Conservation (phyloP, 2,329 filamentous ascomycete species). For the Sclerotinia borealis region DNA sequence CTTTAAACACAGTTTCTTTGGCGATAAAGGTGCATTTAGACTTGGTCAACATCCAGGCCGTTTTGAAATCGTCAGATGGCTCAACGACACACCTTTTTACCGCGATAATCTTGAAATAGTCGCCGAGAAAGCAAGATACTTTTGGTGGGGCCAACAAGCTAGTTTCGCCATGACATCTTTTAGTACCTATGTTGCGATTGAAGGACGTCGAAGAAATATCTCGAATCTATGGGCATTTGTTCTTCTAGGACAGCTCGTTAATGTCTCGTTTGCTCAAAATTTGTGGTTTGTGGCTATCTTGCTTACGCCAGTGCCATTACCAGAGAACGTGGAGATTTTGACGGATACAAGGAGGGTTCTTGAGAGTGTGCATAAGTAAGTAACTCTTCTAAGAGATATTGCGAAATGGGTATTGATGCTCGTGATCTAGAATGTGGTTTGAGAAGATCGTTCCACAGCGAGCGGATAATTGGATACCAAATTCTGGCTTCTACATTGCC, state of each 20-base stretch:
- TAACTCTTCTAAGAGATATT: neutral
- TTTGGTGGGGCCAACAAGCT: conserved; percentile 59
- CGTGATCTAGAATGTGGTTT: conserved; percentile 31
- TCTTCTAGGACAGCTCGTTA: conserved; percentile 52
- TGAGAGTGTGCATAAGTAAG: conserved; percentile 5
- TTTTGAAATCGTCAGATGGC: conserved; percentile 27
- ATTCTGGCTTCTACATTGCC: conserved; percentile 34
- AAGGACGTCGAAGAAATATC: conserved; percentile 53
- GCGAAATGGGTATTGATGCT: neutral
- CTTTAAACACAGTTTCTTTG: conserved; percentile 26
- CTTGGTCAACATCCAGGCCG: conserved; percentile 30
- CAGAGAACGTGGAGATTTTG: conserved; percentile 27
- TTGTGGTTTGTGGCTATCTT: conserved; percentile 56
- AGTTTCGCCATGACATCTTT: conserved; percentile 49
- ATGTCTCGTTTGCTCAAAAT: conserved; percentile 56
- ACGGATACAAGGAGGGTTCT: conserved; percentile 10
- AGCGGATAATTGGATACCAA: conserved; percentile 40
- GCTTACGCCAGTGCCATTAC: conserved; percentile 46
- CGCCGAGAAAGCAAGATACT: conserved; percentile 47
- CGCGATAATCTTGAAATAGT: conserved; percentile 44
- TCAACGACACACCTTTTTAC: conserved; percentile 28
- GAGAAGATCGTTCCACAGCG: conserved; percentile 37
- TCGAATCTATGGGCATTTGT: conserved; percentile 51
- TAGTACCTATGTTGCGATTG: conserved; percentile 51
- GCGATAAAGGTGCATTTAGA: conserved; percentile 29